Base-by-base conservation (phyloP, 2,329 filamentous ascomycete species). In the Epichloe sp. region DNA sequence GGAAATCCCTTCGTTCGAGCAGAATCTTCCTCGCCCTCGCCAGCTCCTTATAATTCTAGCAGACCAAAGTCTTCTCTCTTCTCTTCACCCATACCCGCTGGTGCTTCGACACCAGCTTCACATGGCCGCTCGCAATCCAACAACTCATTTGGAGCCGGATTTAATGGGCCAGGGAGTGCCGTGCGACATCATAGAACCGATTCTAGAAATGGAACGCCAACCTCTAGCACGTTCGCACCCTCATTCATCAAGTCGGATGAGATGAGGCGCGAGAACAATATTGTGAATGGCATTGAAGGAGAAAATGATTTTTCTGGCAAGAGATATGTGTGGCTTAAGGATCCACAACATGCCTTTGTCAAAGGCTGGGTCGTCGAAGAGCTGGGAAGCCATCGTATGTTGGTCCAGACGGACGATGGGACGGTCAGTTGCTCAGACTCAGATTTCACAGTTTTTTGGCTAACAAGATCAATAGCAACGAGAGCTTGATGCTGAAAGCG, bases 241-340 rank as follows among this genome's bases (percentile, higher is more conserved):
- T 87, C 88, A 10, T 98, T 98, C 68, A 97, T 98, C 70, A 93
- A 91, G 66, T 80, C 83, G 0, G 89, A 95, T 57, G 87, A 90
- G 57, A 72, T 86, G 67, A 77, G 81, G 58, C 68, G 72, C 37
- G 72, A 68, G 36, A 67, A 74, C 48, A 80, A 82, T 56, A 62
- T 72, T 11, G 77, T 84, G 15, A 75, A 75, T 47, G 86, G 88
- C 17, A 89, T 96, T 53, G 94, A 98, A 69, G 93, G 93, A 56
- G 91, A 96, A 64, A 97, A 96, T 66, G 93, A 98, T 74, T 97
- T 98, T 67, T 98, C 93, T 0, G 94, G 93, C 52, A 97, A 94
- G 72, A 82, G 93, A 72, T 98, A 97, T 73, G 90, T 98, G 57
- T 98, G 93, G 94, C 75, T 98, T 63, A 87, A 85, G 67, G 90